These are phyloP conservation scores for Globisporangium sylvaticum DNA, from an alignment of 352 stramenopile species.

Conservation along the genomic window DNA sequence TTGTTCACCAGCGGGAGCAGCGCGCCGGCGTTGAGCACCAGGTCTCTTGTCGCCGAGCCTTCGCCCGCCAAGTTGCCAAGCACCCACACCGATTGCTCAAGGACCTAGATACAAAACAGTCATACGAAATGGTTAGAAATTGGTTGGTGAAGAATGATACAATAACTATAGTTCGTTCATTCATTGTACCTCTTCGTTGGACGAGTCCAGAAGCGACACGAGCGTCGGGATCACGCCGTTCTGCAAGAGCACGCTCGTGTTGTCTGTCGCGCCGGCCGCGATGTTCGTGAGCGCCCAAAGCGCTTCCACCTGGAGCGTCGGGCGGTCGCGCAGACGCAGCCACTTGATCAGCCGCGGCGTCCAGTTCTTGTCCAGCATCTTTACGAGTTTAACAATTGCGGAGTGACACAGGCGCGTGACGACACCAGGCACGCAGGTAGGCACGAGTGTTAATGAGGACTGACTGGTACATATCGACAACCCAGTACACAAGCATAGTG, in stretches of 20 bases:
- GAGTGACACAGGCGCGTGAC: neutral
- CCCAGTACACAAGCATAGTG: neutral
- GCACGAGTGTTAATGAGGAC: conserved; percentile 4
- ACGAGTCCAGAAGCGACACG: conserved; percentile 87
- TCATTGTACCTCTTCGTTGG: conserved; percentile 86
- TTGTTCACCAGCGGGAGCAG: conserved; percentile 85
- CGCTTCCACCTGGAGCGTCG: conserved; percentile 90
- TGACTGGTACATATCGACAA: neutral
- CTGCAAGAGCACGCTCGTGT: conserved; percentile 90
- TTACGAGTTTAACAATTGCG: neutral
- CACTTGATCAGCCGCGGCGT: conserved; percentile 84
- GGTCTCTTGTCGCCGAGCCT: conserved; percentile 82
- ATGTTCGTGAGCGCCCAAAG: conserved; percentile 96
- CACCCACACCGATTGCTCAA: conserved; percentile 93
- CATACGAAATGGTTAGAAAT: neutral
- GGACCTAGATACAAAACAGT: conserved; percentile 38
- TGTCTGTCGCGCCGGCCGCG: conserved; percentile 87
- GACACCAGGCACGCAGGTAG: conserved; percentile 2
- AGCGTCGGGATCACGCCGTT: conserved; percentile 90
- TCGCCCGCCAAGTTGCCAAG: conserved; percentile 91
- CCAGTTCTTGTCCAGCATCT: conserved; percentile 90
- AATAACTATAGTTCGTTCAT: conserved; percentile 2
- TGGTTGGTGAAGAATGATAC: conserved; percentile 3
- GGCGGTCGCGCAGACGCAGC: conserved; percentile 70
- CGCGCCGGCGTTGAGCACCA: conserved; percentile 83